phyloP scores from a whole-genome alignment of 1,139 yeast genomes.

The Saccharomyces pastorianus region DNA sequence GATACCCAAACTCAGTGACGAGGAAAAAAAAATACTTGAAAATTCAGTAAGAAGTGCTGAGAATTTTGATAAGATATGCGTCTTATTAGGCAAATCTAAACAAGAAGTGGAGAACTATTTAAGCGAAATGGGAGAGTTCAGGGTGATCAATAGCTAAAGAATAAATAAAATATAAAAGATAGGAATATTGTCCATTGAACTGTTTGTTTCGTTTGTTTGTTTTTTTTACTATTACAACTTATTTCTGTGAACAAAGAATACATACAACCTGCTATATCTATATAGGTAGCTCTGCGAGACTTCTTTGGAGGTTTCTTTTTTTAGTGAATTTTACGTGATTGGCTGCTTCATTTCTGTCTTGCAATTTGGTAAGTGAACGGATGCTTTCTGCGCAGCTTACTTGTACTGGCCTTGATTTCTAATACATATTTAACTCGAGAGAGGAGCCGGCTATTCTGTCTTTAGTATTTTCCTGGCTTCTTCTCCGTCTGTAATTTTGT shows the following conservation, averaged over 20 bases:
- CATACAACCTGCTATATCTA: background rate
- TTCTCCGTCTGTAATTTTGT: background rate
- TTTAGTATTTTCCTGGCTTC: background rate
- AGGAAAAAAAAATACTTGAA: constrained; percentile 36
- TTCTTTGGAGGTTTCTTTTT: background rate
- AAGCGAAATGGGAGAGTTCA: constrained; percentile 34
- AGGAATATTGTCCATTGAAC: background rate
- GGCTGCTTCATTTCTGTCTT: background rate
- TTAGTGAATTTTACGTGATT: background rate
- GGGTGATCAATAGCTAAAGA: constrained; percentile 30
- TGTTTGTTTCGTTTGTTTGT: background rate
- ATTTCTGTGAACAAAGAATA: background rate
- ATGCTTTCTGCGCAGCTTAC: background rate
- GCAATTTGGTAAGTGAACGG: background rate
- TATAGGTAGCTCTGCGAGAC: background rate
- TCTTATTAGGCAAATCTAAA: constrained; percentile 53
- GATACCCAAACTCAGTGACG: constrained; percentile 26
- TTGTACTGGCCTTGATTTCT: background rate
- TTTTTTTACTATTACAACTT: constrained; percentile 7
- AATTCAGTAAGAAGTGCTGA: constrained; percentile 50
- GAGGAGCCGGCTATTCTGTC: background rate
- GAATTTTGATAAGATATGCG: constrained; percentile 65
- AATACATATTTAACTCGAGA: background rate
- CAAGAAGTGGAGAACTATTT: constrained; percentile 47
- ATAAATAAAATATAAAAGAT: background rate